These are phyloP conservation scores for Theobroma grandiflorum DNA, from an alignment of 441 rosid species.

Conservation along the genomic window DNA sequence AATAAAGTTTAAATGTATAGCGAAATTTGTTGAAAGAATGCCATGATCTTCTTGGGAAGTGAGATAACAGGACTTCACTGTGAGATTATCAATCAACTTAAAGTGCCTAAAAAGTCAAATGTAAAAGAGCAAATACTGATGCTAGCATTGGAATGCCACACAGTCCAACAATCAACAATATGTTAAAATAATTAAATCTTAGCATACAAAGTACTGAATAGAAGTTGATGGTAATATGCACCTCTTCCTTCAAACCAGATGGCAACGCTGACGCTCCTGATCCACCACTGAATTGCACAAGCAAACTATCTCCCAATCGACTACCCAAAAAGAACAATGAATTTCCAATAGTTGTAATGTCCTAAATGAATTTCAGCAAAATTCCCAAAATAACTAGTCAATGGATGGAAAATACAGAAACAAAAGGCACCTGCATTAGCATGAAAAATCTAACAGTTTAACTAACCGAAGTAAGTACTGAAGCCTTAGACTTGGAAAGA, in stretches of 20 bases:
- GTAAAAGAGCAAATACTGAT: slow-evolving; percentile 5
- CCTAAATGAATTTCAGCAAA: slow-evolving; percentile 62
- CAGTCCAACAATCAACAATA: slow-evolving; percentile 15
- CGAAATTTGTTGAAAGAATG: slow-evolving; percentile 20
- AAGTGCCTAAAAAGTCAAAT: slow-evolving; percentile 16
- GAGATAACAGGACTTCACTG: neutral
- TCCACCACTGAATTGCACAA: slow-evolving; percentile 86
- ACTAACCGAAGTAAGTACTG: slow-evolving; percentile 98
- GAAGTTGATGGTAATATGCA: slow-evolving; percentile 37
- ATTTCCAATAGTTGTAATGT: slow-evolving; percentile 81
- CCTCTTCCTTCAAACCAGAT: slow-evolving; percentile 90
- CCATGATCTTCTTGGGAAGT: slow-evolving; percentile 5
- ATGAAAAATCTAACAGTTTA: slow-evolving; percentile 30
- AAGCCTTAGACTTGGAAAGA: slow-evolving; percentile 98
- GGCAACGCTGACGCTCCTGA: slow-evolving; percentile 68
- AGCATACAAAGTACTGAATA: slow-evolving; percentile 6
- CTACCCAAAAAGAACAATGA: slow-evolving; percentile 92
- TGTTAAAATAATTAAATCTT: slow-evolving; percentile 1
- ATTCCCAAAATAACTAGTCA: slow-evolving; percentile 32
- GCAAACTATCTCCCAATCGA: slow-evolving; percentile 98
- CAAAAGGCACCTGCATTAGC: neutral
- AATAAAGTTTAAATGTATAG: slow-evolving; percentile 14
- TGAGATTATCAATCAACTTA: slow-evolving; percentile 23
- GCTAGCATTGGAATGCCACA: neutral
- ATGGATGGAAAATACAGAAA: neutral